A percentile compares a stretch with the other conserved stretches of the same genome.
phyloP scores from a whole-genome alignment of 352 stramenopile species.

The Globisporangium acanthophoron region DNA sequence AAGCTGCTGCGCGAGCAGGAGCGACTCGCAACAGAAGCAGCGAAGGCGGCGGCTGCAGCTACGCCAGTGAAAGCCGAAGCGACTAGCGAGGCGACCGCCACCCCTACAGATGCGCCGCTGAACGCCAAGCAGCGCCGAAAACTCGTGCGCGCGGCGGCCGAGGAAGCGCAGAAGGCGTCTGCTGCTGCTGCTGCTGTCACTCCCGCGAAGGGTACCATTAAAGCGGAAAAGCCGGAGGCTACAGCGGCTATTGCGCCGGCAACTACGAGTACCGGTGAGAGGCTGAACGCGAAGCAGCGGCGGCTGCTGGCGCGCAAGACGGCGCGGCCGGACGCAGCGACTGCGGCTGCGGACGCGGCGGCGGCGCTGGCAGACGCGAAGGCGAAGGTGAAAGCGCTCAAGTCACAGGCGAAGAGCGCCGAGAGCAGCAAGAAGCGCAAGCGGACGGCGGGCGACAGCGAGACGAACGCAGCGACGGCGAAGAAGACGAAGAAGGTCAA shows the following conservation, averaged over 20 bases:
- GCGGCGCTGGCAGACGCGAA: not conserved
- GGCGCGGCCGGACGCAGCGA: slow-evolving; percentile 17
- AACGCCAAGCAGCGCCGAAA: slow-evolving; percentile 38
- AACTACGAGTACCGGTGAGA: slow-evolving; percentile 9
- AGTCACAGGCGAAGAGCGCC: slow-evolving; percentile 17
- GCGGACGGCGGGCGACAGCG: slow-evolving; percentile 16
- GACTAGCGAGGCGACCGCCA: not conserved
- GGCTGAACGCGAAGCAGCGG: slow-evolving; percentile 48
- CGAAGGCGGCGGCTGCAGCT: slow-evolving; percentile 6
- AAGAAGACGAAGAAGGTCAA: slow-evolving; percentile 36
- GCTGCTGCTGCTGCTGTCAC: not conserved
- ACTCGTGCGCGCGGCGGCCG: slow-evolving; percentile 13
- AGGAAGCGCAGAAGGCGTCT: not conserved
- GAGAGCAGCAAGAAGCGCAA: slow-evolving; percentile 47
- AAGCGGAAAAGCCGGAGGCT: slow-evolving; percentile 3
- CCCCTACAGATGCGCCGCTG: slow-evolving; percentile 1
- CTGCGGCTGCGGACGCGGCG: no score
- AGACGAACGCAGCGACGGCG: slow-evolving; percentile 9
- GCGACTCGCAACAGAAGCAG: slow-evolving; percentile 10
- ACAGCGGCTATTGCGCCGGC: not conserved
- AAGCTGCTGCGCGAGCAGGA: slow-evolving; percentile 65
- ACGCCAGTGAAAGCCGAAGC: not conserved
- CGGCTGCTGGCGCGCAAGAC: slow-evolving; percentile 43
- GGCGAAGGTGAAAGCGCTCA: not conserved
- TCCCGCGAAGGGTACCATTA: not conserved